Evolutionary conservation across 192 early-diverging fungal genomes (phyloP), one percentile per base, ranked within the genome.

Genomic region (Coemansia aciculifera): DNA sequence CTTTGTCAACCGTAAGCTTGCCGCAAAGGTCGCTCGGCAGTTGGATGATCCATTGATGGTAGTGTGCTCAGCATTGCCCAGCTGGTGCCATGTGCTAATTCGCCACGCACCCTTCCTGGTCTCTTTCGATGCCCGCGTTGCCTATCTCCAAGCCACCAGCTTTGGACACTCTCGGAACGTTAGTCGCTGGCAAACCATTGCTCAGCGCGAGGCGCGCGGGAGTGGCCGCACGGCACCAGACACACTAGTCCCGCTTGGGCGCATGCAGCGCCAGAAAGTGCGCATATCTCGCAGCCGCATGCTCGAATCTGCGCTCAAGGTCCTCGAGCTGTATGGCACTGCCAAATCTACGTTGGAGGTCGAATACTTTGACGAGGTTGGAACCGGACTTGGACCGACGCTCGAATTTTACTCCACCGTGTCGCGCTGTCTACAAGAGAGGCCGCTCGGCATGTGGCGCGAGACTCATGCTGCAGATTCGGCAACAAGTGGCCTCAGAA

Each of bases 321-420:
- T 98, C n/a, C 84, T 97, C 73, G 90, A 95, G 44, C 68, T 94
- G 46, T 95, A 92, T 69, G 90, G 89, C 15, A 85, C 76, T 6
- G 74, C 78, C 3, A 87, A 89, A 32, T 73, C 90, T 7, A 77
- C 92, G 52, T 76, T 98, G 27, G 96, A 98, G 67, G 87, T 98
- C n/a, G 94, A 98, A 73, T 98, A 95, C 64, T 90, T 90, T 71
- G 93, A 94, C 63, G 96, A 98, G 59, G 94, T 92, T 24, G 96
- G 96, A 11, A 93, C 93, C 9, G 96, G 96, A 1, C 75, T 96
- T 4, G 95, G 95, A 0, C 94, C 94, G 0, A 95, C 95, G 0
- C 84, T 95, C 8, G 96, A 98, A 75, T 98, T 98, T 71, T 98
- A 95, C 72, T 78, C 92, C 5, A 76, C 83, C 11, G 89, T 97